These are phyloP conservation scores for Xylaria arbuscula DNA, from an alignment of 2,329 filamentous ascomycete species.

Conservation along the genomic window DNA sequence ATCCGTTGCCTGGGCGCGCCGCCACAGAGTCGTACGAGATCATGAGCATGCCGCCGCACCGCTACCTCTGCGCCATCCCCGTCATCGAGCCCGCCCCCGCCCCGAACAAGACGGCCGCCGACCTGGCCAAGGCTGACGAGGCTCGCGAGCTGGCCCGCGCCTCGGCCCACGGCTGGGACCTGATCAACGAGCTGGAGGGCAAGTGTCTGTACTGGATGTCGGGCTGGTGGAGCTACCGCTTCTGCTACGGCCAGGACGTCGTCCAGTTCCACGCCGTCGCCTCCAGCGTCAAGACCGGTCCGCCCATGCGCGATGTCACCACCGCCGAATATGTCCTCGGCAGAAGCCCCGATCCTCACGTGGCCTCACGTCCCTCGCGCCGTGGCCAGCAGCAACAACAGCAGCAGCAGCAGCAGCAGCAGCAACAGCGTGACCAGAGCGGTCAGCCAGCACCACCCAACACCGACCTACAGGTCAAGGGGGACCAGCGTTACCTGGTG, in stretches of 20 bases:
- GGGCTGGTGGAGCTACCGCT: slow-evolving; percentile 97
- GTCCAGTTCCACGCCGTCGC: slow-evolving; percentile 90
- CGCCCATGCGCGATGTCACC: slow-evolving; percentile 80
- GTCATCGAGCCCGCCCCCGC: slow-evolving; percentile 67
- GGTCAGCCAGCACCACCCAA: slow-evolving; percentile 53
- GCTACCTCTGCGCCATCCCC: slow-evolving; percentile 88
- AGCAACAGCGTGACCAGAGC: slow-evolving; percentile 30
- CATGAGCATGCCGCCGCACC: slow-evolving; percentile 75
- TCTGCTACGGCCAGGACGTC: slow-evolving; percentile 89
- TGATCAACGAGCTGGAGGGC: slow-evolving; percentile 80
- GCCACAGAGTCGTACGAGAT: slow-evolving; percentile 72
- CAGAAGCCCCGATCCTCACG: slow-evolving; percentile 56
- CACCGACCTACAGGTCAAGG: slow-evolving; percentile 81
- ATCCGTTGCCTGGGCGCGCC: slow-evolving; percentile 43
- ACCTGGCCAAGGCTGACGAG: slow-evolving; percentile 77
- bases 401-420: background rate
- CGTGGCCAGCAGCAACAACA: slow-evolving; percentile 40
- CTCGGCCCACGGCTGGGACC: slow-evolving; percentile 80
- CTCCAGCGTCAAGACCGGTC: slow-evolving; percentile 72
- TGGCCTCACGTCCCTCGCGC: slow-evolving; percentile 42
- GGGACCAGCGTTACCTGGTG: slow-evolving; percentile 86
- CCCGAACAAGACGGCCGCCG: slow-evolving; percentile 73
- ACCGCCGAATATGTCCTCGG: slow-evolving; percentile 84
- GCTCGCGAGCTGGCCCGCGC: slow-evolving; percentile 83
- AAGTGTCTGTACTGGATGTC: slow-evolving; percentile 83